Conservation (phyloP, 1,139 yeast genomes). For the Geotrichum citri-aurantii region DNA sequence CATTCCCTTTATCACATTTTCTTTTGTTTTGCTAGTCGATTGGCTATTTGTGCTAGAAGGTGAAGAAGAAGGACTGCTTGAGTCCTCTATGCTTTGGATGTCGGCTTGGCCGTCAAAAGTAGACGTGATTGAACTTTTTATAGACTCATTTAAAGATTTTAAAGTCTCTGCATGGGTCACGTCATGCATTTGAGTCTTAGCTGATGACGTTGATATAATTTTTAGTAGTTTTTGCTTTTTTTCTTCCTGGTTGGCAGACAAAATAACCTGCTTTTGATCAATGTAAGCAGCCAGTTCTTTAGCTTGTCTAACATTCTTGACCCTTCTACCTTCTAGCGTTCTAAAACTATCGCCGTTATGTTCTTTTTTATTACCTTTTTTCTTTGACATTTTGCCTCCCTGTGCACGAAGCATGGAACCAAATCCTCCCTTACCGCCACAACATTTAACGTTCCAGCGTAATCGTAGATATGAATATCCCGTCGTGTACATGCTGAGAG, state of each 20-base stretch:
- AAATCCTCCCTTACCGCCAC: slow-evolving; percentile 51
- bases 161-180: slow-evolving; percentile 5
- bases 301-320: slow-evolving; percentile 35
- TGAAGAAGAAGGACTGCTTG: neutral
- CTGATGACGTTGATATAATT: neutral
- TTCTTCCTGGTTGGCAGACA: neutral
- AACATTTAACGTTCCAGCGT: slow-evolving; percentile 14
- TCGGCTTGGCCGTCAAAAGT: neutral
- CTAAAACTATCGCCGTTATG: slow-evolving; percentile 34
- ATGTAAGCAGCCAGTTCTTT: slow-evolving; percentile 24
- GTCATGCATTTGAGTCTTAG: slow-evolving; percentile 1
- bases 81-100: neutral
- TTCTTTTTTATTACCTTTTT: slow-evolving; percentile 25
- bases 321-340: slow-evolving; percentile 39
- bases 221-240: slow-evolving; percentile 5
- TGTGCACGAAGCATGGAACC: slow-evolving; percentile 42
- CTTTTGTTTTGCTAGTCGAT: neutral
- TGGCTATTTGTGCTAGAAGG: neutral
- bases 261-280: slow-evolving; percentile 3
- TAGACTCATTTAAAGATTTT: slow-evolving; percentile 8
- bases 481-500: slow-evolving; percentile 8
- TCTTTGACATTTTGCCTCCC: slow-evolving; percentile 37
- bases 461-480: slow-evolving; percentile 1
- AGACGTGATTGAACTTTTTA: neutral
- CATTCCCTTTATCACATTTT: neutral